Conservation (phyloP, 2,329 filamentous ascomycete genomes). For the Pyricularia pennisetigena region DNA sequence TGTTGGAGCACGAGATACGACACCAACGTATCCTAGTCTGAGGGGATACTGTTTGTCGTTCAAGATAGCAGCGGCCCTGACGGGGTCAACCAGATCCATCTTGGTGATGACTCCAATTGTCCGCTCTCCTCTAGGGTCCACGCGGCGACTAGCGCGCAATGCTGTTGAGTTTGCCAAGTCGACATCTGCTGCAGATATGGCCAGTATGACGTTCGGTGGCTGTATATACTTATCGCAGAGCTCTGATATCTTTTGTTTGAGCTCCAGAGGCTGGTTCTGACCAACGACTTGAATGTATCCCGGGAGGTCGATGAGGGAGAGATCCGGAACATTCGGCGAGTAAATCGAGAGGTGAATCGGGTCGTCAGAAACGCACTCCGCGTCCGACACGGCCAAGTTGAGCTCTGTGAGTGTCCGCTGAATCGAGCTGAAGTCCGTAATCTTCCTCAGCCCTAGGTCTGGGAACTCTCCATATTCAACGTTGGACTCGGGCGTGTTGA, state of each 20-base stretch:
- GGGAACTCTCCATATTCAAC: conserved; percentile 96
- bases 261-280: conserved; percentile 76
- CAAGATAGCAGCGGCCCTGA: conserved; percentile 67
- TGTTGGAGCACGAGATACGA: conserved; percentile 73
- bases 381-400: conserved; percentile 83
- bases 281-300: conserved; percentile 96
- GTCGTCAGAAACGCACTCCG: conserved; percentile 90
- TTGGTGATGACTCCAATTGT: conserved; percentile 99
- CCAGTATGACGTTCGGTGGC: conserved; percentile 88
- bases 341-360: conserved; percentile 94
- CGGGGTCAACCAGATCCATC: conserved; percentile 91
- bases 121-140: conserved; percentile 87
- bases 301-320: conserved; percentile 91
- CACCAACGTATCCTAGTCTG: conserved; percentile 90
- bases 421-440: conserved; percentile 85
- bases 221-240: conserved; percentile 98
- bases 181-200: conserved; percentile 95
- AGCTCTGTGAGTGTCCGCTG: conserved; percentile 91
- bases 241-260: conserved; percentile 93
- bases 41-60: conserved; percentile 88
- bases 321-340: conserved; percentile 87
- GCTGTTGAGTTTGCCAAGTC: conserved; percentile 95
- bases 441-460: conserved; percentile 77
- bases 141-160: conserved; percentile 75
- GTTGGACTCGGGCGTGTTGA: conserved; percentile 83